phyloP scores from a whole-genome alignment of 1,139 yeast genomes.

The Magnusiomyces magnusii region DNA sequence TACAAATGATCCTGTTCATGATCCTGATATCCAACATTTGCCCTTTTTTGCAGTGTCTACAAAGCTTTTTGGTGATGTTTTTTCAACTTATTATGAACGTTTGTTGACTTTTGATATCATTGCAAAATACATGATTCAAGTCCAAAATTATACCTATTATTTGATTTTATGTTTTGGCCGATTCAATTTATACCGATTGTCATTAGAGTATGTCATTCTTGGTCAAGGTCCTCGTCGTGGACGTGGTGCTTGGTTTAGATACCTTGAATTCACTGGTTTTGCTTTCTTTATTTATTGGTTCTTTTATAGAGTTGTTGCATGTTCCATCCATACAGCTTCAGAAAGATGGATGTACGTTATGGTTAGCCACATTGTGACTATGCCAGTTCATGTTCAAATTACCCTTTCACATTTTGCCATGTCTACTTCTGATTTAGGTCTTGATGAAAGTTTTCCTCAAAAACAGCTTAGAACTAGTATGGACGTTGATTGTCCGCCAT shows the following conservation, averaged over 20 bases:
- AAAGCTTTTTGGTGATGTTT: conserved; percentile 56
- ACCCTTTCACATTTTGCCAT: conserved; percentile 87
- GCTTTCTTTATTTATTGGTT: conserved; percentile 69
- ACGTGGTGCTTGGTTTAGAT: conserved; percentile 79
- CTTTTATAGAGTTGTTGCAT: conserved; percentile 55
- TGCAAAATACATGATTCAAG: conserved; percentile 50
- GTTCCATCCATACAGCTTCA: conserved; percentile 44
- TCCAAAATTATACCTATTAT: conserved; percentile 68
- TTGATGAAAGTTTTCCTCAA: conserved; percentile 71
- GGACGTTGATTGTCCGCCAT: conserved; percentile 92
- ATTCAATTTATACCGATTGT: conserved; percentile 71
- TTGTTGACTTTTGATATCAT: conserved; percentile 57
- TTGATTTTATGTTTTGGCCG: conserved; percentile 78
- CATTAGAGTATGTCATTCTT: conserved; percentile 64
- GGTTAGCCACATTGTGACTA: conserved; percentile 72
- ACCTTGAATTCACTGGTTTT: conserved; percentile 66
- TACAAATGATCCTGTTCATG: conserved; percentile 88
- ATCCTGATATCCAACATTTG: conserved; percentile 88
- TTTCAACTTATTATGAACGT: conserved; percentile 73
- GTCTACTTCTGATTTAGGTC: conserved; percentile 84
- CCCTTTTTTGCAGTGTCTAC: conserved; percentile 87
- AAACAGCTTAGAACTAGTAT: conserved; percentile 84
- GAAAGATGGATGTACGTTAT: conserved; percentile 52
- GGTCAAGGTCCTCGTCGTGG: conserved; percentile 79
- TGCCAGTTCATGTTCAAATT: conserved; percentile 89